Base-by-base conservation (phyloP, 2,329 filamentous ascomycete species). In the Claviceps pazoutovae region DNA sequence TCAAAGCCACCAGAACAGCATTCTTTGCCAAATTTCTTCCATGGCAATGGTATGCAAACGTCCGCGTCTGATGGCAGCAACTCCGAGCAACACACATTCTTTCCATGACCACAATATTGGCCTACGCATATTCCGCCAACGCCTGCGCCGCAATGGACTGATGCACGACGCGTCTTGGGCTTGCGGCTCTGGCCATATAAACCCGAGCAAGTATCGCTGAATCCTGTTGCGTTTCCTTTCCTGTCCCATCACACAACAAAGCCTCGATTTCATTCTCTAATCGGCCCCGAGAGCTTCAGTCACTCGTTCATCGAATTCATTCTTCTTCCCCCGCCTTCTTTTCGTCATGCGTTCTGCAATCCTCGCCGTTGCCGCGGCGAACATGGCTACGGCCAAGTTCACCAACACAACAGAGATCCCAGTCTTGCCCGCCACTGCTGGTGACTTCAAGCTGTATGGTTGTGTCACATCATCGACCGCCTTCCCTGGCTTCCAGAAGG, bases 221-320 rank as follows among this genome's bases (percentile, higher is more conserved):
- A 53, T 13, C 21, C 4, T 45, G 36, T 9, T 37, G 55, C 23
- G 51, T 39, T 55, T 46, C 19, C 51, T 50, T 51, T 56, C 54
- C 23, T 26, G 54, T 49, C 5, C 26, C 53, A 57, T 55, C 59
- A 53, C 46, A 50, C 53, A 55, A 55, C 42, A 56, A 55, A 57
- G 49, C 61, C 63, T 66, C 62, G 64, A 65, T 61, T 60, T 56
- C 61, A 55, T 46, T 64, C 64, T 54, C 57, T 60, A 48, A 56
- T 7, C 23, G 53, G 17, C 17, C 51, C 59, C 58, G 62, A 64
- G 64, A 59, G 57, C 59, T 58, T 50, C 44, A 16, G 41, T 52
- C 49, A 49, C n/a, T 50, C 49, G 5, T 49, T 46, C 54, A 41
- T 57, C 51, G 58, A 54, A 57, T 63, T 53, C 59, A 6, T 36